These are phyloP conservation scores for Trichosporon sp. DNA, from an alignment of 1,284 basidiomycete genomes.

Conservation along the genomic window DNA sequence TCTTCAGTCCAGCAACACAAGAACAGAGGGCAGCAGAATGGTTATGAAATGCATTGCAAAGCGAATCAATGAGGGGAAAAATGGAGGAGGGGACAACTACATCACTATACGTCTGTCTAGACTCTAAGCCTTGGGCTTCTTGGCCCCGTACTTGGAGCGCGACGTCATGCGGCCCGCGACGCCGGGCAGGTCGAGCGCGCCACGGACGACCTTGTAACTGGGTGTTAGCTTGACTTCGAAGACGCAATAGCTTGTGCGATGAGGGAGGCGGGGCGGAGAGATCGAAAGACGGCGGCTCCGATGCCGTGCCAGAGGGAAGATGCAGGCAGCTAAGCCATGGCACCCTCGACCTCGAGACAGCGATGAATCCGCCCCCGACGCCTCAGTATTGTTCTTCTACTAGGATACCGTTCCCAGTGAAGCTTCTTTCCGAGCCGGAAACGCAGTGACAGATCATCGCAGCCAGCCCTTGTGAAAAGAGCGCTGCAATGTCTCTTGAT, in stretches of 20 bases:
- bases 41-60: conserved; percentile 1
- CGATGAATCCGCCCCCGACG: too few species aligned
- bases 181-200: conserved; percentile 83
- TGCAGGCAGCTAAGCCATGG: too few species aligned
- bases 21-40: neutral
- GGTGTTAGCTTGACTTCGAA: neutral
- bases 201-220: conserved; percentile 93
- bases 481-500: too few species aligned
- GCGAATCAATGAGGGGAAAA: neutral
- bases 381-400: too few species aligned
- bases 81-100: neutral
- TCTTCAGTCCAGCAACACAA: neutral
- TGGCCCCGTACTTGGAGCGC: conserved; percentile 79
- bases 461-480: too few species aligned
- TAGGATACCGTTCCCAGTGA: too few species aligned
- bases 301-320: too few species aligned
- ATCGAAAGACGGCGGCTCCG: neutral
- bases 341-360: too few species aligned
- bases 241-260: neutral
- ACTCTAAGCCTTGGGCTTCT: conserved; percentile 5
- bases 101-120: neutral
- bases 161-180: conserved; percentile 77
- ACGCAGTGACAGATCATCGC: too few species aligned
- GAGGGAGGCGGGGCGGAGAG: too few species aligned
- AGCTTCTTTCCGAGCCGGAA: too few species aligned